phyloP scores from a whole-genome alignment of 148 eudicot species.

The Bassia scoparia region DNA sequence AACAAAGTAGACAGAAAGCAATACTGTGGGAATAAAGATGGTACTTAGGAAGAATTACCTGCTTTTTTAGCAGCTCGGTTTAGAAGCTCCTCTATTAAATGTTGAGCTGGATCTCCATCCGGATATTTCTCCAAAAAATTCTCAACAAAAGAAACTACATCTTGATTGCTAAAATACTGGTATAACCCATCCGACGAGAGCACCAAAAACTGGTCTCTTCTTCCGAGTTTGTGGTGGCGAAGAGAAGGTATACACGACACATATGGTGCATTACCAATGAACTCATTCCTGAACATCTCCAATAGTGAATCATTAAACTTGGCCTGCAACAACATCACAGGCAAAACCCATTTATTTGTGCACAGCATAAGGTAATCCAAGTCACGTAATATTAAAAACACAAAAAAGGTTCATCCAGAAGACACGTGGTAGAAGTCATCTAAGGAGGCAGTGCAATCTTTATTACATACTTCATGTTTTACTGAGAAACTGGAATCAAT shows the following conservation, averaged over 20 bases:
- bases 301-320: constrained; percentile 76
- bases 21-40: not conserved
- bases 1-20: not conserved
- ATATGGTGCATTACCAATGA: constrained; percentile 87
- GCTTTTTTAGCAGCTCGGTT: constrained; percentile 98
- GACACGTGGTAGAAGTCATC: not conserved
- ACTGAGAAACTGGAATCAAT: not conserved
- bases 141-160: constrained; percentile 85
- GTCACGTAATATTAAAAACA: too few species aligned
- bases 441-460: not conserved
- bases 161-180: constrained; percentile 92
- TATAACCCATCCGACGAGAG: constrained; percentile 97
- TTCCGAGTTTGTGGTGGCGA: constrained; percentile 72
- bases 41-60: constrained; percentile 40
- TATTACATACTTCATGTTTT: not conserved
- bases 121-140: constrained; percentile 86
- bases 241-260: constrained; percentile 87
- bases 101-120: constrained; percentile 99
- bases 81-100: constrained; percentile 96
- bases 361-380: too few species aligned
- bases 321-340: constrained; percentile 55
- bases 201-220: constrained; percentile 88
- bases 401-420: not conserved
- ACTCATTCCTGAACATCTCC: constrained; percentile 96
- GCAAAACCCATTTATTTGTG: too few species aligned